phyloP scores from a whole-genome alignment of 176 grass and related monocot species.

The Rhynchospora breviuscula region DNA sequence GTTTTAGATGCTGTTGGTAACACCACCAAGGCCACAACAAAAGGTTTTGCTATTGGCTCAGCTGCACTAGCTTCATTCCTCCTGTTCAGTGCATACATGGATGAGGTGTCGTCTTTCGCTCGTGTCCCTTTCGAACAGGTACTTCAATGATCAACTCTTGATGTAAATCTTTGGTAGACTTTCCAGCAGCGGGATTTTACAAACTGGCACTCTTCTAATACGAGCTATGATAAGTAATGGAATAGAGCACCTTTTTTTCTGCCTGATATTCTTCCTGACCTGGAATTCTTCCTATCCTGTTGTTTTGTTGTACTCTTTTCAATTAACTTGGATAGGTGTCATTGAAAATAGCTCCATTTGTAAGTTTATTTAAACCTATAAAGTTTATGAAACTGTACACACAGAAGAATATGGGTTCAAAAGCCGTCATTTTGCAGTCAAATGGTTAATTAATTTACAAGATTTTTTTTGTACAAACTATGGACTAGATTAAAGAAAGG shows the following conservation, averaged over 20 bases:
- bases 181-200: background rate
- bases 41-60: constrained; percentile 99
- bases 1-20: constrained; percentile 96
- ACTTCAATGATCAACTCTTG: constrained; percentile 22
- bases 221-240: background rate
- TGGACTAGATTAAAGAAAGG: background rate
- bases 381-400: background rate
- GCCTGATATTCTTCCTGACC: background rate
- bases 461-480: background rate
- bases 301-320: background rate
- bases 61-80: constrained; percentile 97
- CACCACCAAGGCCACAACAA: constrained; percentile 97
- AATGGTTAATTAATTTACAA: background rate
- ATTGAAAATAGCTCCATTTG: background rate
- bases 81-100: constrained; percentile 98
- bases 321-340: background rate
- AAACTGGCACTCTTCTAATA: background rate
- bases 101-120: constrained; percentile 92
- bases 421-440: background rate
- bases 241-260: background rate
- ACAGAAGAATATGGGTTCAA: background rate
- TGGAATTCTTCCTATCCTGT: background rate
- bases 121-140: constrained; percentile 86
- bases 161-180: background rate
- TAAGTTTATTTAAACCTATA: background rate